Evolutionary conservation across 1,284 basidiomycete species (phyloP).

Genomic region (Cutaneotrichosporon mucoides): DNA sequence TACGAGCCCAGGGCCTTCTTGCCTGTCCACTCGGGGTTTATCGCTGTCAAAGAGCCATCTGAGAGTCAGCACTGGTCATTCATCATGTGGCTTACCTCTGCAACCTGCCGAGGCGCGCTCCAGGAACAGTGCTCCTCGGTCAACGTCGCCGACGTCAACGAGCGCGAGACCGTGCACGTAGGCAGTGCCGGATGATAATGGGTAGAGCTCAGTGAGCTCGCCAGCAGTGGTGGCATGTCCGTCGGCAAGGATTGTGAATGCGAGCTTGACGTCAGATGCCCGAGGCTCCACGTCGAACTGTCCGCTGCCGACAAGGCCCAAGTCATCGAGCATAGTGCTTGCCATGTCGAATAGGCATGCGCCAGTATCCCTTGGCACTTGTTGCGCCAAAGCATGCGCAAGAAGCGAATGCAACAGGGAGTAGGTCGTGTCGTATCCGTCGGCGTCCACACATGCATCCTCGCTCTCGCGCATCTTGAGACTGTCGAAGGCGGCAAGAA

Average conservation of each 20-base stretch:
- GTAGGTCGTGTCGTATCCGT: conserved; percentile 52
- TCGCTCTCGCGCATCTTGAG: conserved; percentile 38
- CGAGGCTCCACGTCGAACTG: conserved; percentile 31
- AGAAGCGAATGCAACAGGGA: conserved; percentile 69
- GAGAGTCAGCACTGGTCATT: neutral
- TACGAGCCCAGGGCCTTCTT: conserved; percentile 65
- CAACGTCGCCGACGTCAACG: conserved; percentile 66
- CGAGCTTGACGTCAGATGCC: conserved; percentile 61
- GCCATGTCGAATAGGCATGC: conserved; percentile 23
- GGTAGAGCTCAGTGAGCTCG: conserved; percentile 68
- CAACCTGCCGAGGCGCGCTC: conserved; percentile 66
- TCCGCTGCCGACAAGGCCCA: conserved; percentile 14
- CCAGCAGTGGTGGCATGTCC: conserved; percentile 62
- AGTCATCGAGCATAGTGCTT: conserved; percentile 16
- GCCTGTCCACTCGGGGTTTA: conserved; percentile 60
- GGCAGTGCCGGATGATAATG: conserved; percentile 65
- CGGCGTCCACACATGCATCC: conserved; percentile 20
- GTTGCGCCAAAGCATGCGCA: conserved; percentile 36
- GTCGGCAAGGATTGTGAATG: conserved; percentile 62
- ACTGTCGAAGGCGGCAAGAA: conserved; percentile 50
- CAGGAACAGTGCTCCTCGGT: conserved; percentile 67
- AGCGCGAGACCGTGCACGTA: conserved; percentile 69
- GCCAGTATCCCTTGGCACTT: conserved; percentile 56
- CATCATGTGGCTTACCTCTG: conserved; percentile 46
- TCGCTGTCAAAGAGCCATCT: conserved; percentile 51